Conservation (phyloP, 2,329 filamentous ascomycete genomes). For the Metarhizium album region DNA sequence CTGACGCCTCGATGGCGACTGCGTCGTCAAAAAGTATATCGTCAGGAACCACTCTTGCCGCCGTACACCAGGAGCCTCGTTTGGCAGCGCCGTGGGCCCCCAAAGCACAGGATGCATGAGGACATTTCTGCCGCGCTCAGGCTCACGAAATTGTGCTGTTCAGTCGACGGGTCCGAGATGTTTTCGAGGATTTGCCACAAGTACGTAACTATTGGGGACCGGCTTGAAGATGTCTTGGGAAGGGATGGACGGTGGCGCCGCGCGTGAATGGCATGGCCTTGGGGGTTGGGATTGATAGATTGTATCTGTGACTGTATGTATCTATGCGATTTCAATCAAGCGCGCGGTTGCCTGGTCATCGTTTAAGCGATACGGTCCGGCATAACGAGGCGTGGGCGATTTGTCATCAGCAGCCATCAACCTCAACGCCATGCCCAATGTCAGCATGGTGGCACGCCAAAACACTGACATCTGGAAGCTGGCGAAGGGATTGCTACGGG, state of each 20-base stretch:
- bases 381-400: no score
- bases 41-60: constrained; percentile 26
- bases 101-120: constrained; percentile 37
- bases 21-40: constrained; percentile 21
- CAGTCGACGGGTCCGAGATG: constrained; percentile 31
- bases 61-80: constrained; percentile 29
- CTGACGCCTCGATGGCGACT: constrained; percentile 17
- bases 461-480: no score
- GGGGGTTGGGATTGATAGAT: neutral
- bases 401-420: no score
- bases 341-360: no score
- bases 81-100: constrained; percentile 23
- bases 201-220: constrained; percentile 15
- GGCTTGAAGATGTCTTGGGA: constrained; percentile 17
- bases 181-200: constrained; percentile 33
- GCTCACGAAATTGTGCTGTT: constrained; percentile 32
- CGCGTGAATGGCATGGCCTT: neutral
- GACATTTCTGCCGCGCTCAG: constrained; percentile 42
- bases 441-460: no score
- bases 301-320: no score
- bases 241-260: constrained; percentile 17
- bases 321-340: no score
- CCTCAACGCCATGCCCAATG: no score
- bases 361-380: no score
- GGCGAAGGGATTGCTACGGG: no score